Evolutionary conservation across 169 alveolate species (phyloP).

Genomic region (Eimeria tenella): DNA sequence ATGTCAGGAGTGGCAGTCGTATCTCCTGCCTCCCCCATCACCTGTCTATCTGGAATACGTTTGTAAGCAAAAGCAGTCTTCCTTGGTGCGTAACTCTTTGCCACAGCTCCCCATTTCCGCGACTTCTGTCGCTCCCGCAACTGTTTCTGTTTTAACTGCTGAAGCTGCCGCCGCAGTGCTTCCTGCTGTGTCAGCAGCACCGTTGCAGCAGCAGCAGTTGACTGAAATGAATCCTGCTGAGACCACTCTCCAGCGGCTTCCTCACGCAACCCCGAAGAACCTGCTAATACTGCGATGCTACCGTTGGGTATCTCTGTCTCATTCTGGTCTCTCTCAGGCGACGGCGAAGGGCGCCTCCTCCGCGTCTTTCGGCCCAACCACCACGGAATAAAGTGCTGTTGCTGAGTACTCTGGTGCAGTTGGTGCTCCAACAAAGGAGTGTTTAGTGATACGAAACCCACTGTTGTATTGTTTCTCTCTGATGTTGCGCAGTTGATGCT

Average conservation of each 20-base stretch:
- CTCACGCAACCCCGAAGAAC: too few relatives aligned
- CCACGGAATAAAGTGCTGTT: constrained; percentile 17
- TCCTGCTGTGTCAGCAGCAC: constrained; percentile 40
- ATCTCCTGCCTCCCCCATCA: background rate
- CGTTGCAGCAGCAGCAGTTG: constrained; percentile 13
- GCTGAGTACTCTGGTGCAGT: background rate
- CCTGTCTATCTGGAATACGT: background rate
- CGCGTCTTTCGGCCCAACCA: background rate
- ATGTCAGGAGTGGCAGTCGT: background rate
- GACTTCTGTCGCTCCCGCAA: background rate
- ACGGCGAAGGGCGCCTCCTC: constrained; percentile 1
- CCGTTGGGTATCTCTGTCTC: background rate
- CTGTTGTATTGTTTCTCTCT: background rate
- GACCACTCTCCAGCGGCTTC: background rate
- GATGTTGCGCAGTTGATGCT: background rate
- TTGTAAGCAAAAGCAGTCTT: background rate
- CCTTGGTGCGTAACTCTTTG: background rate
- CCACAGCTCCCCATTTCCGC: background rate
- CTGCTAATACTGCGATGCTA: too few relatives aligned
- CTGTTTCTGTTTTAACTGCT: constrained; percentile 33
- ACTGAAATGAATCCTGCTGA: background rate
- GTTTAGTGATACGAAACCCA: background rate
- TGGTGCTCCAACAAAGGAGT: constrained; percentile 42
- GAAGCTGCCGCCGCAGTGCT: background rate
- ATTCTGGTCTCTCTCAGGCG: background rate